Base-by-base conservation (phyloP, 768 basidiomycete species). In the Termitomyces sp. region DNA sequence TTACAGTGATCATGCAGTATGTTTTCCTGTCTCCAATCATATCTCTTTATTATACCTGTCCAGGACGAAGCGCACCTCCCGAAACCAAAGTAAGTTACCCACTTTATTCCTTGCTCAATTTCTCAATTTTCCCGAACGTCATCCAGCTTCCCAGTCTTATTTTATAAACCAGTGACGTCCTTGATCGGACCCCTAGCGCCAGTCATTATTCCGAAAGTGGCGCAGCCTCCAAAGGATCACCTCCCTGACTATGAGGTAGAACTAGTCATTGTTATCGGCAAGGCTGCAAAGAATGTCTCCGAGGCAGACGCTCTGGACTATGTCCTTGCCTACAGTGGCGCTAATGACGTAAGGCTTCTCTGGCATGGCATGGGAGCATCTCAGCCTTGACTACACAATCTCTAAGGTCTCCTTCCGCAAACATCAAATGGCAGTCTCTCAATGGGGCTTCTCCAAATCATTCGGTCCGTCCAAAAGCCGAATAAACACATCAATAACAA, bases 371-470 rank as follows among this genome's bases (percentile, higher is more conserved):
- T 31, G 18, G 34, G 13, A 22, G 33, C 4, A 50, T 24, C 4
- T 39, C 16, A 31, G n/a, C 45, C 30, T 30, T 41, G 46, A 15
- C 41, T 1, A 42, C 33, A 20, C 27, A 6, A 24, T n/a, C 61
- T 51, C 20, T 15, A 88, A 42, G 87, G 80, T 90, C 3, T 93
- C 91, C 5, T 93, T 93, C 81, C 83, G 93, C 44, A 85, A 87
- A 62, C 86, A 88, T 65, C 93, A 95, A 69, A 75, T 89, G 73
- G 83, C 84, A 4, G 86, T 87, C 11, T 87, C 88, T 0, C 93
- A 95, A 65, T 95, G 93, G 93, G 77, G 82, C 33, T 94, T 92
- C 72, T 92, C 91, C 30, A 95, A 95, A 71, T 80, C 87, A 44
- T 95, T 93, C 64, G 93, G 91, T 88, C 58, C 27, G 80, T 65